These are phyloP conservation scores for Hypoxylon cercidicola DNA, from an alignment of 495 filamentous ascomycete species.

Conservation along the genomic window DNA sequence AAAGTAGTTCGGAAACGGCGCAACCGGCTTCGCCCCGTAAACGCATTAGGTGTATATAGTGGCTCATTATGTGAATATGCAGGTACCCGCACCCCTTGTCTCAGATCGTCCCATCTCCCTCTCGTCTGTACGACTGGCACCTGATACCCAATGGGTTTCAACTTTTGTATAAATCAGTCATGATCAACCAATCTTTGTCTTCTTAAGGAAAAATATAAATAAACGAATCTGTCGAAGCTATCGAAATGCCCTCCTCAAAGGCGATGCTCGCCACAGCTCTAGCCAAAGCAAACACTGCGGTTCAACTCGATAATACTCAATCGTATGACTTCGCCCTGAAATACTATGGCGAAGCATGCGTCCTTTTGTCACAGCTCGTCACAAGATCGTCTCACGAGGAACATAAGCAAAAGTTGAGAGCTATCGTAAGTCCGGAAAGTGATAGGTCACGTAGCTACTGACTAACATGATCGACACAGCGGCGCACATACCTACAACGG, in stretches of 20 bases:
- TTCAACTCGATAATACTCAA: constrained; percentile 92
- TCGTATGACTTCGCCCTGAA: constrained; percentile 93
- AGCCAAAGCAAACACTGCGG: constrained; percentile 94
- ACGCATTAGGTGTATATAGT: constrained; percentile 12
- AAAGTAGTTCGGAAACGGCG: neutral
- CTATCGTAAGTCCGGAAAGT: constrained; percentile 74
- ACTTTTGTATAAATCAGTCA: constrained; percentile 23
- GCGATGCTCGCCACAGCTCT: constrained; percentile 92
- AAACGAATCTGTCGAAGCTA: constrained; percentile 48
- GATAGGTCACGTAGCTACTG: neutral
- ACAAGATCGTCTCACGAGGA: constrained; percentile 79
- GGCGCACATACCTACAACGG: constrained; percentile 33
- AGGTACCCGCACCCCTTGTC: constrained; percentile 29
- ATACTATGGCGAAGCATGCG: constrained; percentile 90
- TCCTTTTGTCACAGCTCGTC: constrained; percentile 87
- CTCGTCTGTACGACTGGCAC: constrained; percentile 26
- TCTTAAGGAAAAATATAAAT: constrained; percentile 16
- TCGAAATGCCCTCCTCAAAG: constrained; percentile 73
- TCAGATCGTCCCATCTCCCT: constrained; percentile 35
- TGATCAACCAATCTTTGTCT: constrained; percentile 32
- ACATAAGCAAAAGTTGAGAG: constrained; percentile 86
- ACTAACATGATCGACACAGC: constrained; percentile 24
- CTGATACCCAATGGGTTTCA: constrained; percentile 28
- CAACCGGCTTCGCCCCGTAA: constrained; percentile 7
- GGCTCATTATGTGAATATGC: constrained; percentile 33